Evolutionary conservation across 2,329 filamentous ascomycete species (phyloP), one percentile per base, ranked within the genome.

Genomic region (Huntiella bhutanensis): DNA sequence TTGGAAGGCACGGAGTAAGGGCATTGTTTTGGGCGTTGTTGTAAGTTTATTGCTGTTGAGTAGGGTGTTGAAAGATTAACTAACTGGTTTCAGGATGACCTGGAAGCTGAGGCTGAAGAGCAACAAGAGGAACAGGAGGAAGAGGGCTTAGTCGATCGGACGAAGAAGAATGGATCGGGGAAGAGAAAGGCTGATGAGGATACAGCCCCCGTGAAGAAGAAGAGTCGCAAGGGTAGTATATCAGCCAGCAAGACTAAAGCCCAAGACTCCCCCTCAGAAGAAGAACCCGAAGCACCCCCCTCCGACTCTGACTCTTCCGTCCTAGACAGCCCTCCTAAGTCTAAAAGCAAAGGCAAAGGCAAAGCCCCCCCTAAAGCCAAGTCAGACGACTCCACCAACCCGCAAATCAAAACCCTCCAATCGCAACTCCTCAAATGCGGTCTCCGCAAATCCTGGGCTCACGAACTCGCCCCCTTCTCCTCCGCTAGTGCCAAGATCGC

Each of bases 371-470:
- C 68, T 50, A 67, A 67, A 49, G 55, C 56, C 16, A 66, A 6
- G 60, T 62, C 43, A 57, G 63, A 13, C n/a, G 32, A 10, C 12
- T 46, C 45, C 13, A 32, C 80, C 50, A 75, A 84, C 49, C 77
- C 73, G 3, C 82, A 93, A 59, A 81, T 95, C 58, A 96, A 94
- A 61, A 81, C 78, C 42, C 68, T 96, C 3, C 88, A 96, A 62
- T 74, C 77, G 6, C 85, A 88, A 61, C 71, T 98, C 5, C 64
- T 80, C 40, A 94, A 95, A 61, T 98, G 88, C 56, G 88, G 88
- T 28, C 75, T 95, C 47, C 80, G 85, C 45, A 96, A 95, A 59
- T 73, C 95, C 51, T 98, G 91, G 88, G 74, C 73, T 43, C 77
- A 80, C 52, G 85, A 95, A 61, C 70, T 98, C 22, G 83, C 83